Conservation (phyloP, 148 eudicot genomes). For the Camellia japonica region DNA sequence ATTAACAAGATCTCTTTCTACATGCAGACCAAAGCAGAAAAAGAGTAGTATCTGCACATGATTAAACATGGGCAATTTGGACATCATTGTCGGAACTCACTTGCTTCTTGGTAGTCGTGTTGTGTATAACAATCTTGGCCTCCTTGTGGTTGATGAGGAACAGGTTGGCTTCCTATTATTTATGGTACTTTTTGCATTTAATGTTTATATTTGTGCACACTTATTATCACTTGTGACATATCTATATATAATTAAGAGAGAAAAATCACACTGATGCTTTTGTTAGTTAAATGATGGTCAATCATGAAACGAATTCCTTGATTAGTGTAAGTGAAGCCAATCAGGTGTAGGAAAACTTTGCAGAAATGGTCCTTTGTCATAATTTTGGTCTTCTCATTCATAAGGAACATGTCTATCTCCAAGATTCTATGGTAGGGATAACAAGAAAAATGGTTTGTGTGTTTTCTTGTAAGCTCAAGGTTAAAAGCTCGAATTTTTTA, state of each 20-base stretch:
- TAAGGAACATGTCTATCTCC: conserved; percentile 9
- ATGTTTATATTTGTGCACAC: background rate
- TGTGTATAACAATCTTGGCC: conserved; percentile 81
- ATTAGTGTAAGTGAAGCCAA: background rate
- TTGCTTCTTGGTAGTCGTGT: conserved; percentile 87
- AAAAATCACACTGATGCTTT: background rate
- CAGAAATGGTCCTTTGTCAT: background rate
- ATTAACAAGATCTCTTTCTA: conserved; percentile 13
- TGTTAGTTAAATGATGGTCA: background rate
- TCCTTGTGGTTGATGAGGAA: conserved; percentile 97
- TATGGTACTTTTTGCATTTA: background rate
- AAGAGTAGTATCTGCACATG: conserved; percentile 68
- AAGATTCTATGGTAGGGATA: background rate
- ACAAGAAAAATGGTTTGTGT: no score
- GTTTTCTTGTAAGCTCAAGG: no score
- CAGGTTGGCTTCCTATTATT: conserved; percentile 59
- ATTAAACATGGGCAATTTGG: conserved; percentile 72
- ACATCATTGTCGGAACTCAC: conserved; percentile 93
- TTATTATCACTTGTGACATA: background rate
- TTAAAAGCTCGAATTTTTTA: no score
- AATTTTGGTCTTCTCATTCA: background rate
- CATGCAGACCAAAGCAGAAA: conserved; percentile 77
- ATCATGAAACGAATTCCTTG: background rate
- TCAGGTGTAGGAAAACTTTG: background rate
- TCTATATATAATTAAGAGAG: background rate